Evolutionary conservation across 192 early-diverging fungal species (phyloP).

Genomic region (Geranomyces michiganensis): DNA sequence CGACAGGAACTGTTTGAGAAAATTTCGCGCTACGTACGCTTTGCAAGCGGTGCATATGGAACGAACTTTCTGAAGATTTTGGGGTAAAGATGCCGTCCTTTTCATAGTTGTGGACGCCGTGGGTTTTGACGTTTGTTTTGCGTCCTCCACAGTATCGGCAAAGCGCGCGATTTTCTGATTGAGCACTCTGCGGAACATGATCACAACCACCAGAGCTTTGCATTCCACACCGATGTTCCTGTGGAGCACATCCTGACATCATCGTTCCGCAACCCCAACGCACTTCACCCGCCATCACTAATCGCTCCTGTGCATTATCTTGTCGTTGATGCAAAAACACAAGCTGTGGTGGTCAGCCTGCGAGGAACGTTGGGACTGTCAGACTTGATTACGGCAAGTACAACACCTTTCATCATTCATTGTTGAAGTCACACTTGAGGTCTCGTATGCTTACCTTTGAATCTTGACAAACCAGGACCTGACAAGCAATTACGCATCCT

Average conservation of each 20-base stretch:
- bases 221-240: conserved; percentile 54
- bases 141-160: conserved; percentile 40
- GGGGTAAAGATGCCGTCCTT: conserved; percentile 24
- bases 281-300: conserved; percentile 31
- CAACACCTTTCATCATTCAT: too few species aligned
- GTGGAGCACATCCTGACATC: conserved; percentile 52
- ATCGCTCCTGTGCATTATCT: conserved; percentile 54
- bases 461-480: conserved; percentile 19
- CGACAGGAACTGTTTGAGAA: conserved; percentile 30
- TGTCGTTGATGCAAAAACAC: conserved; percentile 44
- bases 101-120: neutral
- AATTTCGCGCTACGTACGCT: conserved; percentile 48
- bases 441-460: too few species aligned
- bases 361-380: conserved; percentile 57
- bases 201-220: conserved; percentile 55
- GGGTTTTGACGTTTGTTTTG: neutral
- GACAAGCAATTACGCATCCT: conserved; percentile 37
- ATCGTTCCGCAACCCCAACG: conserved; percentile 33
- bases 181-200: conserved; percentile 38
- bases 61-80: conserved; percentile 43
- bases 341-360: conserved; percentile 50
- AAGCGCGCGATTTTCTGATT: conserved; percentile 42
- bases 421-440: too few species aligned
- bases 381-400: conserved; percentile 48
- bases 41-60: conserved; percentile 53